Evolutionary conservation across 495 filamentous ascomycete genomes (phyloP), one percentile per base, ranked within the genome.

Genomic region (Glarea lozoyensis): DNA sequence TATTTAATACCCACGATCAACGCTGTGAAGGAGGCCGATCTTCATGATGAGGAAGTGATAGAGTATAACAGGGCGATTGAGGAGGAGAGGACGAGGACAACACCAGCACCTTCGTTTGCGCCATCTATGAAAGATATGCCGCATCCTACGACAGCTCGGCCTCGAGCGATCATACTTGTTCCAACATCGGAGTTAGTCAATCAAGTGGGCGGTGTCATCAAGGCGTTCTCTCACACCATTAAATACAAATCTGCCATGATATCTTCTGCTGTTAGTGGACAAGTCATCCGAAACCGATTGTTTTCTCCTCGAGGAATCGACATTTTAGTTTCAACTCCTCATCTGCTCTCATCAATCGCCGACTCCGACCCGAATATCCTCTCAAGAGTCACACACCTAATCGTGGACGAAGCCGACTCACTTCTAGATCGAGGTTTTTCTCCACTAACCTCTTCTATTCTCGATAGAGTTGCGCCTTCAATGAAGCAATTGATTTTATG

Each of bases 351-450:
- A 40, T 87, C 81, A 43, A 84, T 98, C 53, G 87, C 87, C 7
- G 71, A 92, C 50, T 77, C 73, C 15, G 87, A 94, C 45, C 89
- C 90, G 2, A 87, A 93, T 50, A 74, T 97, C 46, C 76, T 98
- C 23, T 86, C 82, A 20, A 82, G 86, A 33, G 90, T 96, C 40
- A 78, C 68, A 24, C 83, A 96, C 60, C 75, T 98, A 13, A 72
- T 97, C 40, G 71, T 93, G 39, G 92, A 98, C 58, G 92, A 98
- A 62, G 92, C 92, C 18, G 92, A 98, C 62, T 94, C 88, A 10
- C 77, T 98, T 10, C 75, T 97, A 56, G 93, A 98, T 60, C 83
- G 88, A 39, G 87, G 85, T 22, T 98, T 98, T 68, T 64, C 80
- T 2, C 82, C 85, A 1, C 80, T 80, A 20, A 96, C 93, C 1